Evolutionary conservation across 129 eudicot species (phyloP), one percentile per base, ranked within the genome.

Genomic region (Solidago caesia): DNA sequence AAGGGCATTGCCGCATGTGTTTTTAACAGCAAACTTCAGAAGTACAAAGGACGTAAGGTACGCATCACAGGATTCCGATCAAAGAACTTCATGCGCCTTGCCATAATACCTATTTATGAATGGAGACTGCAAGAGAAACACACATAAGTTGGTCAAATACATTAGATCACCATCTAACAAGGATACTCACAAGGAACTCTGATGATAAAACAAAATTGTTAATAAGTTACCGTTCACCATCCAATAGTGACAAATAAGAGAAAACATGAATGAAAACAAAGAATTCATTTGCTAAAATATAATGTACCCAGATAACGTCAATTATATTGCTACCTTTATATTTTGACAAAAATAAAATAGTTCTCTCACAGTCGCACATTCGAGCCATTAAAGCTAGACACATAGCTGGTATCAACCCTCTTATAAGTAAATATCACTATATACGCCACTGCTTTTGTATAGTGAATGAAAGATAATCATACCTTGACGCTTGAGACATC

Each of bases 401-500:
- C 39, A 33, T 33, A 33, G 39, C 39, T 33, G 2, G 39, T 33
- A 33, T 33, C 39, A 2, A 33, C 39, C 39, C 39, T 33, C 2
- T 33, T 33, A 33, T 33, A 12, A 51, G 16, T 11, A 51, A 13
- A 13, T 53, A 2, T n/a, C 6, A 53, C 5, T 53, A 53, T 2
- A n/a, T 56, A 33, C 39, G 3, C 10, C 44, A 59, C 7, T 26
- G 3, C 21, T 66, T 42, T 14, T 44, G 14, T 51, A 16, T 14
- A 72, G 49, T 27, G 4, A 42, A 21, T 4, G 11, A 6, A 21
- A 48, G 48, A 71, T 14, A 51, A 78, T 62, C 48, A 67, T 77
- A 95, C 99, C 96, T 95, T 95, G 60, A 95, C 95, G 3, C 7
- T 59, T 9, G 99, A 87, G 64, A 95, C 90, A 75, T 91, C 99